phyloP scores from a whole-genome alignment of 176 grass and related monocot genomes.

The Oryza glaberrima region DNA sequence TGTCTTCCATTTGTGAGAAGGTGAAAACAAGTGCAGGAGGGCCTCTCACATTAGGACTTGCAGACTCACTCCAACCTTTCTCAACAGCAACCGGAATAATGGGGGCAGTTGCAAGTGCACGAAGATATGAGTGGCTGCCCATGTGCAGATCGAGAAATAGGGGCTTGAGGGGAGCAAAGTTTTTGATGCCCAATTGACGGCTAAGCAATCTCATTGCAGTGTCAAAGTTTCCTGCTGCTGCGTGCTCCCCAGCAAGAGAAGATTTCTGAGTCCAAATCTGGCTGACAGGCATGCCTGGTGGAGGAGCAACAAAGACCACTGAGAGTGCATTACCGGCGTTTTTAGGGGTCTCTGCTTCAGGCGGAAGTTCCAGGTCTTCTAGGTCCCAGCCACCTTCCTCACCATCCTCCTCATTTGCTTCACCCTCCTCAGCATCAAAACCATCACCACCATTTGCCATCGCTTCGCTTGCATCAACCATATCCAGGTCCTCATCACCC shows the following conservation, averaged over 20 bases:
- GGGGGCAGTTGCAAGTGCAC: conserved; percentile 61
- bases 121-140: conserved; percentile 82
- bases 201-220: conserved; percentile 88
- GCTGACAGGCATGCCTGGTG: conserved; percentile 87
- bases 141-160: conserved; percentile 76
- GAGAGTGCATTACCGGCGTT: conserved; percentile 50
- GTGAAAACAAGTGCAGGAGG: conserved; percentile 87
- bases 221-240: conserved; percentile 90
- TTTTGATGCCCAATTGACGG: conserved; percentile 92
- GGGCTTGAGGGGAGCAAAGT: conserved; percentile 81
- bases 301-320: conserved; percentile 69
- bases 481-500: conserved; percentile 91
- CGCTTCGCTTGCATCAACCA: conserved; percentile 69
- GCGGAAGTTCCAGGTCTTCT: conserved; percentile 90
- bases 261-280: conserved; percentile 98
- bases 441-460: conserved; percentile 71
- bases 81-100: conserved; percentile 91
- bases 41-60: conserved; percentile 87
- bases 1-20: conserved; percentile 92
- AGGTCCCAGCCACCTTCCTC: conserved; percentile 94
- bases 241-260: conserved; percentile 94
- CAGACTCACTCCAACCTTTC: conserved; percentile 89
- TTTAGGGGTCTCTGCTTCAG: conserved; percentile 82
- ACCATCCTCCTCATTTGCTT: conserved; percentile 68
- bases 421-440: conserved; percentile 64